These are phyloP conservation scores for Neophaeococcomyces mojaviensis DNA, from an alignment of 2,329 filamentous ascomycete genomes.

Conservation along the genomic window DNA sequence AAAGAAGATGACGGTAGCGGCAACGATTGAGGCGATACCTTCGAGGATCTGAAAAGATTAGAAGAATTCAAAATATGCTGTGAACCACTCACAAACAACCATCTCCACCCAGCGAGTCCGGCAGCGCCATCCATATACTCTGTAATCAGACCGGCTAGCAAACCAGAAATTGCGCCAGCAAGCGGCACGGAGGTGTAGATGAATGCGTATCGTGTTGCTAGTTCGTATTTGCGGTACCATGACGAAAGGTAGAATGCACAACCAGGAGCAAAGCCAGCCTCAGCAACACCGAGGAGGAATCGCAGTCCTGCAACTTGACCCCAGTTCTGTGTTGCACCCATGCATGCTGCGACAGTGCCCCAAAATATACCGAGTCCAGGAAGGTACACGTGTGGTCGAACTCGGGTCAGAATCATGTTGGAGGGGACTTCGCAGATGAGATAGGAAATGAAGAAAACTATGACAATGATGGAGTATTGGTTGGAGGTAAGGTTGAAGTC, in stretches of 20 bases:
- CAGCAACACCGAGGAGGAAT: constrained; percentile 44
- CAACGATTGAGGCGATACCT: constrained; percentile 35
- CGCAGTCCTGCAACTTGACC: constrained; percentile 31
- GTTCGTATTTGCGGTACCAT: constrained; percentile 33
- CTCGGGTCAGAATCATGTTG: constrained; percentile 9
- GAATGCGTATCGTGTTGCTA: constrained; percentile 48
- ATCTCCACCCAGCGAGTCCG: constrained; percentile 51
- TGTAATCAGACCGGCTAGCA: constrained; percentile 56
- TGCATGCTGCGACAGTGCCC: constrained; percentile 6
- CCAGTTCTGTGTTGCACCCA: constrained; percentile 31
- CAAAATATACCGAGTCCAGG: constrained; percentile 8
- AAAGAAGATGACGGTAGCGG: constrained; percentile 36
- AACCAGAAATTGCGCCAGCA: constrained; percentile 51
- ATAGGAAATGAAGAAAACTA: constrained; percentile 16
- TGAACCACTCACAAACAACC: constrained; percentile 49
- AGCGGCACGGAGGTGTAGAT: constrained; percentile 51
- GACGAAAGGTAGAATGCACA: constrained; percentile 55
- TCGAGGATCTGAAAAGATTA: constrained; percentile 41
- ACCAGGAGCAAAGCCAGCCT: constrained; percentile 55
- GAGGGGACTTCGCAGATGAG: constrained; percentile 13
- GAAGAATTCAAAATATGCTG: constrained; percentile 33
- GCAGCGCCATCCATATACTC: constrained; percentile 39
- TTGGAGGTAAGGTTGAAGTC: constrained; percentile 13
- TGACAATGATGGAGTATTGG: constrained; percentile 14
- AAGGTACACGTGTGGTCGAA: constrained; percentile 6